Evolutionary conservation across 257 asterid species (phyloP).

Genomic region (Handroanthus guayacan): DNA sequence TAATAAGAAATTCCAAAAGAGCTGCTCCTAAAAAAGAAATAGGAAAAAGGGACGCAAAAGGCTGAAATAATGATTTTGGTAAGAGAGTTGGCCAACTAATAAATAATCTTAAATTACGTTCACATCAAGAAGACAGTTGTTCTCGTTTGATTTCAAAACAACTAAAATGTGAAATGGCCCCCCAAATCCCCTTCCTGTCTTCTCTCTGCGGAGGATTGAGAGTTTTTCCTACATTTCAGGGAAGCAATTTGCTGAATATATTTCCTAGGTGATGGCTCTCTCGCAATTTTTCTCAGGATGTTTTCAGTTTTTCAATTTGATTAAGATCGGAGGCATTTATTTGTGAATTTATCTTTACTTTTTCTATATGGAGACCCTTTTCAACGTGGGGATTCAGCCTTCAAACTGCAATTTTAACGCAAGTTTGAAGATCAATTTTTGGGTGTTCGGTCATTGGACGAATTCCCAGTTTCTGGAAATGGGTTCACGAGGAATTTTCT

Average conservation of each 20-base stretch:
- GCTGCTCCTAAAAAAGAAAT: not conserved
- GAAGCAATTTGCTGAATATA: conserved; percentile 13
- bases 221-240: conserved; percentile 1
- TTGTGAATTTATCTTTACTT: not conserved
- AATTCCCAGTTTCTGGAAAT: conserved; percentile 34
- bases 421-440: conserved; percentile 21
- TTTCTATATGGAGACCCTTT: not conserved
- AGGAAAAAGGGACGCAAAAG: not conserved
- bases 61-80: conserved; percentile 12
- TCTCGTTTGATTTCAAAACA: conserved; percentile 39
- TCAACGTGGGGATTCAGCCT: not conserved
- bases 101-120: not conserved
- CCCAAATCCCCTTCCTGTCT: not conserved
- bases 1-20: not conserved
- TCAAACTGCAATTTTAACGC: not conserved
- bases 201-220: conserved; percentile 21
- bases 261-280: conserved; percentile 21
- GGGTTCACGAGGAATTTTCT: conserved; percentile 27
- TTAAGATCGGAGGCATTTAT: conserved; percentile 2
- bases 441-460: not conserved
- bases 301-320: conserved; percentile 24
- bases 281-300: not conserved
- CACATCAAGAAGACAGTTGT: conserved; percentile 26
- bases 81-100: conserved; percentile 32
- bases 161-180: conserved; percentile 37